Evolutionary conservation across 73 alveolate species (phyloP).

Genomic region (Paramecium octaurelia): DNA sequence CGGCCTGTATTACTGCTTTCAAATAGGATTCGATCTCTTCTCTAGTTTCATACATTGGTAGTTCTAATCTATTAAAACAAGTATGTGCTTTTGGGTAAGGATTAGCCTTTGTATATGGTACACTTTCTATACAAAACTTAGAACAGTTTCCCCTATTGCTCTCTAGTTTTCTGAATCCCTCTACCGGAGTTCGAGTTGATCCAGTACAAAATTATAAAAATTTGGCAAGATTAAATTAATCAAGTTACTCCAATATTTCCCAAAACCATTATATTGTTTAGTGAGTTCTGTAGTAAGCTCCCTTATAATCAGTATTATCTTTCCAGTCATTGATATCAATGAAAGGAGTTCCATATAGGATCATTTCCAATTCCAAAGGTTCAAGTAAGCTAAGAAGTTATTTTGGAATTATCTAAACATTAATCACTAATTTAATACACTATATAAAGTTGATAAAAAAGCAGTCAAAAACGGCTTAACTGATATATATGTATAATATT

Average conservation of each 20-base stretch:
- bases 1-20: slow-evolving; percentile 33
- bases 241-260: slow-evolving; percentile 73
- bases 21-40: not conserved
- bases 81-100: slow-evolving; percentile 95
- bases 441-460: slow-evolving; percentile 63
- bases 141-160: slow-evolving; percentile 86
- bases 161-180: slow-evolving; percentile 81
- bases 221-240: slow-evolving; percentile 79
- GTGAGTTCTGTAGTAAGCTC: slow-evolving; percentile 69
- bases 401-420: slow-evolving; percentile 68
- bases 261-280: slow-evolving; percentile 94
- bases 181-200: slow-evolving; percentile 89
- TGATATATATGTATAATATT: slow-evolving; percentile 60
- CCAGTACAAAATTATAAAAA: slow-evolving; percentile 94
- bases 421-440: not conserved
- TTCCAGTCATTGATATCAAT: slow-evolving; percentile 95
- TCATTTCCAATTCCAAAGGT: slow-evolving; percentile 72
- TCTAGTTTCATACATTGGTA: slow-evolving; percentile 75
- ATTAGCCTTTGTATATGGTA: slow-evolving; percentile 67
- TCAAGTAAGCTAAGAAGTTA: slow-evolving; percentile 60
- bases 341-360: slow-evolving; percentile 76
- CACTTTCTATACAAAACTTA: slow-evolving; percentile 76
- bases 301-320: slow-evolving; percentile 83
- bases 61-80: slow-evolving; percentile 94
- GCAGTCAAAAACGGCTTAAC: slow-evolving; percentile 64